phyloP scores from a whole-genome alignment of 306 rosid genomes.

The Oxytropis ochrocephala region DNA sequence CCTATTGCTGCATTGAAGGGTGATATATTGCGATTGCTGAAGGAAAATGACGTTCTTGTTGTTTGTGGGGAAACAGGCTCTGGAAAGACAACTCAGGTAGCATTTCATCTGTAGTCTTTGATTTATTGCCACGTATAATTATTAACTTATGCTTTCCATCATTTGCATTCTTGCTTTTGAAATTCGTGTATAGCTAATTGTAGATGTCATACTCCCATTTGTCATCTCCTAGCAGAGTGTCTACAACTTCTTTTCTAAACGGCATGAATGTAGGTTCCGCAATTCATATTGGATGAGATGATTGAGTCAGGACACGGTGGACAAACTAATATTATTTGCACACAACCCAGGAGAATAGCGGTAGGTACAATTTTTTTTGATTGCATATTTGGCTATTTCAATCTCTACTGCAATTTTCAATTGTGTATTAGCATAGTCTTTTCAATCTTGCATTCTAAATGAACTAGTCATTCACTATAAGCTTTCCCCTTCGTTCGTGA shows the following conservation, averaged over 20 bases:
- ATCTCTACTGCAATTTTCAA: conserved; percentile 9
- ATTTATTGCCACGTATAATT: background rate
- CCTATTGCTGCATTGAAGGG: conserved; percentile 68
- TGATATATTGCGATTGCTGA: conserved; percentile 65
- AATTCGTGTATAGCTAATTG: background rate
- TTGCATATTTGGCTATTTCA: background rate
- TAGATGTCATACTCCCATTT: background rate
- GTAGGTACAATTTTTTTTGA: conserved; percentile 38
- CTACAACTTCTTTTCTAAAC: conserved; percentile 1
- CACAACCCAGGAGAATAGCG: conserved; percentile 98
- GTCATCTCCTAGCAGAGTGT: background rate
- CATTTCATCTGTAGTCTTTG: conserved; percentile 10
- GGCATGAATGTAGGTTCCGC: conserved; percentile 67
- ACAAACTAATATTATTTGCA: conserved; percentile 75
- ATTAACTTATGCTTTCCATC: background rate
- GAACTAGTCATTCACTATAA: background rate
- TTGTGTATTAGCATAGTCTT: background rate
- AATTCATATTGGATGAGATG: conserved; percentile 91
- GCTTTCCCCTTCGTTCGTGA: background rate
- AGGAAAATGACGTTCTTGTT: conserved; percentile 68
- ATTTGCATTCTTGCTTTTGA: conserved; percentile 1
- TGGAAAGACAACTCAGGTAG: conserved; percentile 98
- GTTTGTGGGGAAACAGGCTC: conserved; percentile 99
- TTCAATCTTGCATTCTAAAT: background rate
- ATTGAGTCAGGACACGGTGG: conserved; percentile 77